phyloP scores from a whole-genome alignment of 1,139 yeast species.

The Maudiozyma humilis region DNA sequence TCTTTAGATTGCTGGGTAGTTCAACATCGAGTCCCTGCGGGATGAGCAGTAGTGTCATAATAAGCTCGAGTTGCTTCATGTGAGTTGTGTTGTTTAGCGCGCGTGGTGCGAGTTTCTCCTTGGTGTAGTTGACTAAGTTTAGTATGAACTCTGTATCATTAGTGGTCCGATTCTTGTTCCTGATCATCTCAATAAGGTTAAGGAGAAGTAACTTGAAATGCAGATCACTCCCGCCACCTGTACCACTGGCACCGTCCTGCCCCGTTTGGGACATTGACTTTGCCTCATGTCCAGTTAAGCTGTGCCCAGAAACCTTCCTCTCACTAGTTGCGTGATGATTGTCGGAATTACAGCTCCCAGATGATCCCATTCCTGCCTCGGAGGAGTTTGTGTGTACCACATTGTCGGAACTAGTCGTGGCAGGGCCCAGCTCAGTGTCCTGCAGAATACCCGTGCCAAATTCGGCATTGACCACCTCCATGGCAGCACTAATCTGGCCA shows the following conservation, averaged over 20 bases:
- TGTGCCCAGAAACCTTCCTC: neutral
- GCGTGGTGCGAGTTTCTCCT: slow-evolving; percentile 51
- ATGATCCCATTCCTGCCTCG: neutral
- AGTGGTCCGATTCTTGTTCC: slow-evolving; percentile 21
- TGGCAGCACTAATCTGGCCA: slow-evolving; percentile 25
- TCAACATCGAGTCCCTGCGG: slow-evolving; percentile 30
- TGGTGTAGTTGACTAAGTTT: slow-evolving; percentile 50
- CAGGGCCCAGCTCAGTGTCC: slow-evolving; percentile 1
- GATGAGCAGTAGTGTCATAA: slow-evolving; percentile 59
- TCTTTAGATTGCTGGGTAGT: slow-evolving; percentile 46
- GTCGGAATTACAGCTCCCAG: too few relatives aligned
- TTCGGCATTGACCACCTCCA: slow-evolving; percentile 20
- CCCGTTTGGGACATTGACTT: neutral
- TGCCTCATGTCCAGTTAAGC: neutral
- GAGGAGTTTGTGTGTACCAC: too few relatives aligned
- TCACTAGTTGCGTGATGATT: too few relatives aligned
- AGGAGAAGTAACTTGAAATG: slow-evolving; percentile 56
- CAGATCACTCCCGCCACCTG: slow-evolving; percentile 30
- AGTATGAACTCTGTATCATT: slow-evolving; percentile 41
- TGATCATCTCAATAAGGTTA: slow-evolving; percentile 56
- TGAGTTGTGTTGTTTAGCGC: slow-evolving; percentile 44
- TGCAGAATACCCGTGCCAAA: slow-evolving; percentile 27
- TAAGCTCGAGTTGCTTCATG: slow-evolving; percentile 56
- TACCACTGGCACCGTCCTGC: too few relatives aligned
- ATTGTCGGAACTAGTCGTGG: neutral